Conservation (phyloP, 2,329 filamentous ascomycete species). For the Penicillium sp. region DNA sequence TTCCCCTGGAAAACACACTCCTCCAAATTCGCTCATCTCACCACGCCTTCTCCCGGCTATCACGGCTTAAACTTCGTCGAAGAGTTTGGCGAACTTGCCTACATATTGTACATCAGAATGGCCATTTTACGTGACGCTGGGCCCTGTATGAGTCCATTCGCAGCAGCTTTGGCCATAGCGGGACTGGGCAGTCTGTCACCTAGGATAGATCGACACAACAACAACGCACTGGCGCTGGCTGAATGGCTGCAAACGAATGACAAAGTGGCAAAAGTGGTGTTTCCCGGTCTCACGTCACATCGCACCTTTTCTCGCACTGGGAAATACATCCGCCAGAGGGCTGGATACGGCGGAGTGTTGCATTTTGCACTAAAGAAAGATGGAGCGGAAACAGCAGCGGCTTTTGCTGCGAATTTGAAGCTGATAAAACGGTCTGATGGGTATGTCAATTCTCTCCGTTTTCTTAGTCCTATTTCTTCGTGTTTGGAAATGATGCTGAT, state of each 20-base stretch:
- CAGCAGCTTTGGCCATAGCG: slow-evolving; percentile 69
- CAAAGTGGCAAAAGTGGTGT: slow-evolving; percentile 77
- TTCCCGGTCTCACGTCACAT: slow-evolving; percentile 55
- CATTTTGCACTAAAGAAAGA: slow-evolving; percentile 2
- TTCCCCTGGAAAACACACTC: slow-evolving; percentile 72
- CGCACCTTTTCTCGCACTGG: background rate
- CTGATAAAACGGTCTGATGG: slow-evolving; percentile 8
- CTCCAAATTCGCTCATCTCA: slow-evolving; percentile 75
- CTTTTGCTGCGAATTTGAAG: slow-evolving; percentile 3
- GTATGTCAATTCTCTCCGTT: background rate
- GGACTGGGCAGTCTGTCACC: slow-evolving; percentile 77
- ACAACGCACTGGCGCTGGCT: slow-evolving; percentile 70
- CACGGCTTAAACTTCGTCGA: slow-evolving; percentile 87
- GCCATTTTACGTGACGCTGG: slow-evolving; percentile 78
- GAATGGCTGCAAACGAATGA: slow-evolving; percentile 70
- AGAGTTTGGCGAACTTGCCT: slow-evolving; percentile 72
- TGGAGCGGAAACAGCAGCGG: background rate
- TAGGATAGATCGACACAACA: slow-evolving; percentile 71
- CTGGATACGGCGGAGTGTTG: slow-evolving; percentile 8
- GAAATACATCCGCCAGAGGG: slow-evolving; percentile 8
- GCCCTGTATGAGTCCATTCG: slow-evolving; percentile 74
- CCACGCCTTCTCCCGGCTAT: slow-evolving; percentile 76
- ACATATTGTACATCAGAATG: slow-evolving; percentile 71
- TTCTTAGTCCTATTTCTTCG: background rate
- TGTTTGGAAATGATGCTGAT: background rate